Evolutionary conservation across 2,329 filamentous ascomycete genomes (phyloP), one percentile per base, ranked within the genome.

Genomic region (Grosmannia clavigera): DNA sequence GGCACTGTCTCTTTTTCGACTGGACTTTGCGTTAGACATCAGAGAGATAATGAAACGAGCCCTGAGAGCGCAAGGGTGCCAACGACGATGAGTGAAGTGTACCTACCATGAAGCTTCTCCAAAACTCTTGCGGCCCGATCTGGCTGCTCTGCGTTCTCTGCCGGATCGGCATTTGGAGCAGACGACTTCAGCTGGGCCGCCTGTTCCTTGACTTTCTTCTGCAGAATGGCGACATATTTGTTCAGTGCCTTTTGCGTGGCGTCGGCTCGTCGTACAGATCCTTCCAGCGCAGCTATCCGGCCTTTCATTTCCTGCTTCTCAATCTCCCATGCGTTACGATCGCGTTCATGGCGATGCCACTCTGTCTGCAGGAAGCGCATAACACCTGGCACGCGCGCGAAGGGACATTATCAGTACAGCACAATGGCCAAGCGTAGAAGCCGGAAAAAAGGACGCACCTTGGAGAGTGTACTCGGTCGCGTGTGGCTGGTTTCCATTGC

Each of bases 351-450:
- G 66, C 90, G 87, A 75, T 99, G 94, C 94, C 94, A 99, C 82
- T 99, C 92, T 55, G 94, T 94, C 76, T 99, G 94, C 48, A 99
- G 84, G 73, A 99, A 99, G 74, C 94, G 92, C 94, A 99, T 99
- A 46, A 99, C 94, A 70, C 94, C 90, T 94, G 16, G 12, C 12
- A 29, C 5, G 7, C 2, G 7, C 4, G 6, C 6, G 12, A 10
- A 12, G 10, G 9, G 33, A 10, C 33, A 10, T 5, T 9, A 38
- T 43, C 25, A 46, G 55, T 25, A 46, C 14, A 3, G 19, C 29
- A 46, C n/a, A 22, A 31, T 19, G 19, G 52, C 14, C 52, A 19
- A 22, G 19, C 43, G 14, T 46, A 19, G 14, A 38, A 19, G 31
- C 52, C 14, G 0, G 7, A 35, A 10, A 16, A 22, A 31, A 57